phyloP scores from a whole-genome alignment of 257 asterid species.

The Rauvolfia tetraphylla region DNA sequence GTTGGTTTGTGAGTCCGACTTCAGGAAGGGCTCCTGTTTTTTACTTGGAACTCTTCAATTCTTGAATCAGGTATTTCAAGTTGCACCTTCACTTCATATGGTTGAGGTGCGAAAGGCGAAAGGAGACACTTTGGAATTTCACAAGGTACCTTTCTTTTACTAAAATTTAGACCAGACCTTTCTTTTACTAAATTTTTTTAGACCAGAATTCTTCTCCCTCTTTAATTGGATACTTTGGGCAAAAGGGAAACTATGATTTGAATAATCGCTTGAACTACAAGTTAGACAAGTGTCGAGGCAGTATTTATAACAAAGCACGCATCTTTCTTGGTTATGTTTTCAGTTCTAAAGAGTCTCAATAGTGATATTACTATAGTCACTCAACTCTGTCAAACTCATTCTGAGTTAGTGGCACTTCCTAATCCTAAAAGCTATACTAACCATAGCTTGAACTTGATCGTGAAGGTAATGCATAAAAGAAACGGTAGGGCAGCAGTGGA shows the following conservation, averaged over 20 bases:
- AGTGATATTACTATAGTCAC: too few relatives aligned
- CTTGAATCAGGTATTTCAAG: slow-evolving; percentile 52
- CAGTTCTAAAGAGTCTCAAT: too few relatives aligned
- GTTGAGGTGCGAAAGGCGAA: slow-evolving; percentile 59
- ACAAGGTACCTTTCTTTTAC: slow-evolving; percentile 44
- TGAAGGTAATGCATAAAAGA: too few relatives aligned
- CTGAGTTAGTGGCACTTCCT: too few relatives aligned
- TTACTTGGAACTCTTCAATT: background rate
- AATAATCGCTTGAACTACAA: background rate
- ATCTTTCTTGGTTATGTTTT: background rate
- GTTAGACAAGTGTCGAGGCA: background rate
- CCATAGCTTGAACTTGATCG: too few relatives aligned
- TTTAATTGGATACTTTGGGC: background rate
- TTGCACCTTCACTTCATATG: slow-evolving; percentile 59
- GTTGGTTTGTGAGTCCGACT: slow-evolving; percentile 7
- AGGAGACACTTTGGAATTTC: slow-evolving; percentile 62
- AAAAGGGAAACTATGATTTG: background rate
- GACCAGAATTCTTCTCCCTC: background rate
- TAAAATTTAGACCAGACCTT: too few relatives aligned
- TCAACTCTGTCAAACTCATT: too few relatives aligned
- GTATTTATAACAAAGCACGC: background rate
- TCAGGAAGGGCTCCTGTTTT: background rate
- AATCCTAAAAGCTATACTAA: too few relatives aligned
- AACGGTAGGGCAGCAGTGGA: too few relatives aligned
- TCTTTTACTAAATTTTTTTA: too few relatives aligned